These are phyloP conservation scores for Hyphodiscus hymeniophilus DNA, from an alignment of 495 filamentous ascomycete species.

Conservation along the genomic window DNA sequence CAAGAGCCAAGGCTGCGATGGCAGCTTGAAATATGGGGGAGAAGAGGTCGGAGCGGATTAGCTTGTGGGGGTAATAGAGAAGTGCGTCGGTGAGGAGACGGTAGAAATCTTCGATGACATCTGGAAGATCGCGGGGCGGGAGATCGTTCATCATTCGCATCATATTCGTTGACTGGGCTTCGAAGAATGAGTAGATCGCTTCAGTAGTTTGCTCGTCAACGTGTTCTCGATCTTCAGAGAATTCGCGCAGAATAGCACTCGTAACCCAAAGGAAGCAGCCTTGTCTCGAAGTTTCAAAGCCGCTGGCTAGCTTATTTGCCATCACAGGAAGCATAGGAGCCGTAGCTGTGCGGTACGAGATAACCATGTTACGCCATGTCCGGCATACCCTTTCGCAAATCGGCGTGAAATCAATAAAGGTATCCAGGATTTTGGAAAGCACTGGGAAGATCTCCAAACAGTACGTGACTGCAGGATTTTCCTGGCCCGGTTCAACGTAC, in stretches of 20 bases:
- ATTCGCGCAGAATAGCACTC: conserved; percentile 88
- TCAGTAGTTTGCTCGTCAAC: conserved; percentile 79
- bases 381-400: conserved; percentile 91
- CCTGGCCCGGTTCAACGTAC: conserved; percentile 58
- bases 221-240: conserved; percentile 76
- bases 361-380: conserved; percentile 92
- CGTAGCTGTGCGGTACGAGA: conserved; percentile 88
- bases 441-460: conserved; percentile 89
- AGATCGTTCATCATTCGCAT: conserved; percentile 82
- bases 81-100: conserved; percentile 83
- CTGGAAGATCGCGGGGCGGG: conserved; percentile 78
- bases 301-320: conserved; percentile 75
- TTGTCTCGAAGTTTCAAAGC: conserved; percentile 79
- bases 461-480: conserved; percentile 91
- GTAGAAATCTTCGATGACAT: conserved; percentile 99
- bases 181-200: conserved; percentile 88
- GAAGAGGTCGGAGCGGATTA: conserved; percentile 69
- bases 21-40: conserved; percentile 79
- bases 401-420: conserved; percentile 73
- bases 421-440: conserved; percentile 72
- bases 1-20: conserved; percentile 71
- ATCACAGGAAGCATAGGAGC: conserved; percentile 74
- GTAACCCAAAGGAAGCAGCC: conserved; percentile 98
- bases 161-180: conserved; percentile 82
- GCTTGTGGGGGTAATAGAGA: conserved; percentile 79